Evolutionary conservation across 2,329 filamentous ascomycete genomes (phyloP).

Genomic region (Nannizzia gypsea): DNA sequence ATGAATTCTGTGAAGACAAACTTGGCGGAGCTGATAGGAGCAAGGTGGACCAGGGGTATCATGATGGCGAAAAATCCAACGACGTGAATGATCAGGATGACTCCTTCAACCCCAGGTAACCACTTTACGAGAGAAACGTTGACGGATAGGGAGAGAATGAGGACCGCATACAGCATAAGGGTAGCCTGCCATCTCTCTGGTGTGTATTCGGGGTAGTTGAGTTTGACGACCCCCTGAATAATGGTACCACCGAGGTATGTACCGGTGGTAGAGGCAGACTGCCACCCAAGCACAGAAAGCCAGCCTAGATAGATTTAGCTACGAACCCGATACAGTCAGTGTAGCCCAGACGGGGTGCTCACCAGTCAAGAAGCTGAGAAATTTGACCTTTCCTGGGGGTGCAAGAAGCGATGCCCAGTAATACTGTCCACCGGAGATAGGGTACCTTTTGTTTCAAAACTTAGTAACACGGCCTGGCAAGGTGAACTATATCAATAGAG

Average conservation of each 20-base stretch:
- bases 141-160: slow-evolving; percentile 19
- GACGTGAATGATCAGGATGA: slow-evolving; percentile 28
- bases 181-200: slow-evolving; percentile 28
- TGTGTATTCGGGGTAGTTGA: slow-evolving; percentile 23
- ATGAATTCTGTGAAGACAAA: slow-evolving; percentile 3
- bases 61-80: slow-evolving; percentile 34
- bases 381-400: slow-evolving; percentile 30
- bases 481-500: not conserved
- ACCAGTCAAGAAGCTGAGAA: slow-evolving; percentile 33
- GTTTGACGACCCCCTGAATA: slow-evolving; percentile 23
- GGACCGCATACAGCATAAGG: slow-evolving; percentile 27
- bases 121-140: slow-evolving; percentile 19
- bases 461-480: not conserved
- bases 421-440: slow-evolving; percentile 31
- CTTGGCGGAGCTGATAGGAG: not conserved
- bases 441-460: slow-evolving; percentile 25
- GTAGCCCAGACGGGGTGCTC: slow-evolving; percentile 10
- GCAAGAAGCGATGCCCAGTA: slow-evolving; percentile 37
- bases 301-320: slow-evolving; percentile 18
- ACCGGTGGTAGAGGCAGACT: slow-evolving; percentile 18
- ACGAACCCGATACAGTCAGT: slow-evolving; percentile 22
- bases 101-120: slow-evolving; percentile 22
- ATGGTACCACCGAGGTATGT: slow-evolving; percentile 23
- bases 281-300: slow-evolving; percentile 23
- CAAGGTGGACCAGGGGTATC: slow-evolving; percentile 24